Percentiles rank a stretch among this genome's conserved stretches.
phyloP scores from a whole-genome alignment of 192 early-diverging fungal genomes.

The Rhizoclosmatium sp. region DNA sequence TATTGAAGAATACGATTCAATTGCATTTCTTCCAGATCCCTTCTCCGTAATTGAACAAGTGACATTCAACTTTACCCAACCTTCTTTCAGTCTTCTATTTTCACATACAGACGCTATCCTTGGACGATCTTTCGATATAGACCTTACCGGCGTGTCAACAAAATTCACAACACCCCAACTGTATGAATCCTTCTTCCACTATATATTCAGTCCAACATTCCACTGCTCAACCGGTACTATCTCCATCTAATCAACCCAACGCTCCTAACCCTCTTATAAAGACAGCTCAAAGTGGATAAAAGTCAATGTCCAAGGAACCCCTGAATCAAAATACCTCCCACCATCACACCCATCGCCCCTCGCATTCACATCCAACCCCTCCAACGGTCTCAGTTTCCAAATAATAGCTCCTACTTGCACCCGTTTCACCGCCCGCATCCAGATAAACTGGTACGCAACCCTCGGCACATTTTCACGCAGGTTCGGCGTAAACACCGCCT shows the following conservation, averaged over 20 bases:
- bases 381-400: background rate
- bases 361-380: background rate
- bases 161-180: background rate
- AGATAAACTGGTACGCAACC: conserved; percentile 1
- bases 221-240: background rate
- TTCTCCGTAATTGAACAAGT: no score
- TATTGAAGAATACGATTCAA: no score
- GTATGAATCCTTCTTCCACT: background rate
- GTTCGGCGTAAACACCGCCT: background rate
- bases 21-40: no score
- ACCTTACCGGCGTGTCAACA: background rate
- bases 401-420: background rate
- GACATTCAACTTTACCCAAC: no score
- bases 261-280: no score
- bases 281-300: background rate
- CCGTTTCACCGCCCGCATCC: background rate
- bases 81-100: no score
- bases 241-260: background rate
- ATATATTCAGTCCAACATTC: background rate
- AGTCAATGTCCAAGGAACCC: background rate
- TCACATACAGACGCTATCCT: background rate
- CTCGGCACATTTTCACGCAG: conserved; percentile 19
- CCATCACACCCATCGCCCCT: background rate
- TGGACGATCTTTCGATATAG: background rate
- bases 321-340: conserved; percentile 6